Evolutionary conservation across 768 basidiomycete species (phyloP).

Genomic region (Auriscalpium vulgare): DNA sequence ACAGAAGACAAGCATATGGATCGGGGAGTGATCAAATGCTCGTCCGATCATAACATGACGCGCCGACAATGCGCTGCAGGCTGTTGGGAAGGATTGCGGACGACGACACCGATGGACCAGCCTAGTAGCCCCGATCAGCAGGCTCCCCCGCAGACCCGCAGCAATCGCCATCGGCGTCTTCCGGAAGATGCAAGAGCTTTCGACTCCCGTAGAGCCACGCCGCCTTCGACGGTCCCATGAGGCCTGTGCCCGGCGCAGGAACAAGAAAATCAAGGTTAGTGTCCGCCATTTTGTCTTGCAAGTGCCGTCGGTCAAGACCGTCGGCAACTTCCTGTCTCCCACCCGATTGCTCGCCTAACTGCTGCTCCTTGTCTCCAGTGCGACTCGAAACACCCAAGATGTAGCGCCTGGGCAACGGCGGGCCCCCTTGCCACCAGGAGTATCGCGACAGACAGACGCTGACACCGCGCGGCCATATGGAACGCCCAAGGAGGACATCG

Average conservation of each 20-base stretch:
- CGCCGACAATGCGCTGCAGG: too few species aligned
- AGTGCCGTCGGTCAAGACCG: constrained; percentile 51
- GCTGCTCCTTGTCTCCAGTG: constrained; percentile 43
- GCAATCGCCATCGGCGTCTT: constrained; percentile 27
- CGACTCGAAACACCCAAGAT: constrained; percentile 85
- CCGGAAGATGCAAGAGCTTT: constrained; percentile 44
- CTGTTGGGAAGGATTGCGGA: too few species aligned
- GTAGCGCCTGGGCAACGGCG: constrained; percentile 77
- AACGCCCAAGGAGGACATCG: constrained; percentile 68
- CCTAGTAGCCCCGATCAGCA: constrained; percentile 30
- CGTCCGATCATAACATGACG: too few species aligned
- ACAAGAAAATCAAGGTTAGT: constrained; percentile 91
- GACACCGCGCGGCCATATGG: constrained; percentile 77
- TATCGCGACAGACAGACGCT: constrained; percentile 83
- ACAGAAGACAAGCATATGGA: too few species aligned
- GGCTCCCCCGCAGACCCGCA: constrained; percentile 26
- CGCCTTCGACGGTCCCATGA: constrained; percentile 84
- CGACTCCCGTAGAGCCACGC: constrained; percentile 60
- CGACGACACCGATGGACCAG: constrained; percentile 41
- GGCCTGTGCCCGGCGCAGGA: constrained; percentile 88
- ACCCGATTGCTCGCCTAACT: constrained; percentile 28
- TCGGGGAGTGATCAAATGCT: too few species aligned
- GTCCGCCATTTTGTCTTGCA: constrained; percentile 26
- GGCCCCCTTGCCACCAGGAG: constrained; percentile 77
- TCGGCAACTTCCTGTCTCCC: constrained; percentile 71